Base-by-base conservation (phyloP, 1,284 basidiomycete genomes). In the Naganishia liquefaciens region DNA sequence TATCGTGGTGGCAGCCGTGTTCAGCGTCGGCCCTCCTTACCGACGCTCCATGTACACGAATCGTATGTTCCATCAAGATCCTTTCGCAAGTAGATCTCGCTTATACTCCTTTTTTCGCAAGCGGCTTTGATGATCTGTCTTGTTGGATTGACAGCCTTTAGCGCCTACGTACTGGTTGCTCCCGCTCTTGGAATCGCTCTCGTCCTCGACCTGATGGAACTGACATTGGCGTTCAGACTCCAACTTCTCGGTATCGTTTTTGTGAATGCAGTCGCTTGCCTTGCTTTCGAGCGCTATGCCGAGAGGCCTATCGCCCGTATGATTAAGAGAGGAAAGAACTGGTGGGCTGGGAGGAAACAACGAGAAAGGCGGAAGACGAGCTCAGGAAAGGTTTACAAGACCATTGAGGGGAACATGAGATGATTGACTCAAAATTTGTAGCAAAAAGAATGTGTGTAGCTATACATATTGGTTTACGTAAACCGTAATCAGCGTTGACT, bases 11-110 rank as follows among this genome's bases (percentile, higher is more conserved):
- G 95, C 94, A 13, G 93, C 88, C 0, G 91, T 98, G 0, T 99
- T 99, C 81, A 94, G 90, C 76, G 97, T 98, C 70, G 96, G 96
- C 0, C 93, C 94, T 13, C 96, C 96, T 1, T 99, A 95, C 79
- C 86, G 96, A 61, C 89, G 90, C 77, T 86, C 93, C 17, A 91
- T 99, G 82, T 95, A 89, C 85, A 92, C 93, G 9, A 99, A 99
- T 75, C 86, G 93, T 91, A 75, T 70, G 86, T 76, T 40, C 3
- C 19, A 33, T 7, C 33, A 6, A 15, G 4, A 17, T 17, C 27
- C 10, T 13, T 46, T 37, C 30, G 60, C 23, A 37, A 13, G 27
- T 21, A 15, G 10, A 17, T 27, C 42, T 63, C n/a, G 51, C 63
- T 54, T 61, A 27, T 13, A 11, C 42, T 51, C n/a, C 3, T 53